Conservation (phyloP, 2,329 filamentous ascomycete genomes). For the Aspergillus sp. region DNA sequence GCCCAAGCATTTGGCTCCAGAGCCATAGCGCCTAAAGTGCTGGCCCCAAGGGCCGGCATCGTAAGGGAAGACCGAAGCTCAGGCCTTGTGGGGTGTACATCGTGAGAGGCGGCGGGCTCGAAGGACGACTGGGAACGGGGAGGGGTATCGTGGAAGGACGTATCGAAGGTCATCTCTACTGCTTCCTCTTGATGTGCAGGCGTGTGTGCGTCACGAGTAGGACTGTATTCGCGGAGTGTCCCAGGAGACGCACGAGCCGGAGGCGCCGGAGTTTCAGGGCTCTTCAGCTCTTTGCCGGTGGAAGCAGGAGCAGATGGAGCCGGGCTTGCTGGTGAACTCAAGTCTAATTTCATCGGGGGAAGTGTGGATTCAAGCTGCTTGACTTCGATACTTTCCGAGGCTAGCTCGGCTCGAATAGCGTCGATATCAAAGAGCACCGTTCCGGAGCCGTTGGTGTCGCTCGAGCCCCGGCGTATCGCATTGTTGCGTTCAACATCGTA, state of each 20-base stretch:
- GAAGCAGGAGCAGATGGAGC: constrained; percentile 24
- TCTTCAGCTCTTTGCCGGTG: constrained; percentile 44
- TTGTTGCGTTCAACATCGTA: constrained; percentile 68
- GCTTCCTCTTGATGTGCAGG: constrained; percentile 32
- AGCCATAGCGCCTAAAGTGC: constrained; percentile 32
- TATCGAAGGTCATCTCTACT: constrained; percentile 73
- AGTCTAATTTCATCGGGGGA: constrained; percentile 81
- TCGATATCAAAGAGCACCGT: constrained; percentile 90
- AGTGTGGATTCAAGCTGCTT: constrained; percentile 84
- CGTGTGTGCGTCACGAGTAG: constrained; percentile 15
- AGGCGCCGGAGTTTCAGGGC: constrained; percentile 40
- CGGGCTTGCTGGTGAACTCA: constrained; percentile 38
- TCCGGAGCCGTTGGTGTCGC: constrained; percentile 33
- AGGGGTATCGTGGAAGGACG: constrained; percentile 54
- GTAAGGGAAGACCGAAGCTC: constrained; percentile 36
- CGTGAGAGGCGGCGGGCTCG: constrained; percentile 14
- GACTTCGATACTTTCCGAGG: constrained; percentile 69
- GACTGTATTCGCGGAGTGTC: constrained; percentile 17
- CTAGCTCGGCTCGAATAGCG: constrained; percentile 84
- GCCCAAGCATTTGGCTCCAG: constrained; percentile 68
- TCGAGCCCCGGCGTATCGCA: constrained; percentile 30
- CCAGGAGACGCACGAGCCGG: constrained; percentile 24
- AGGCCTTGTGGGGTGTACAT: constrained; percentile 24
- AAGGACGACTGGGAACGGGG: constrained; percentile 24
- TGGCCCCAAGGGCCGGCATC: constrained; percentile 30